These are phyloP conservation scores for Hippophae tibetana DNA, from an alignment of 306 rosid species.

Conservation along the genomic window DNA sequence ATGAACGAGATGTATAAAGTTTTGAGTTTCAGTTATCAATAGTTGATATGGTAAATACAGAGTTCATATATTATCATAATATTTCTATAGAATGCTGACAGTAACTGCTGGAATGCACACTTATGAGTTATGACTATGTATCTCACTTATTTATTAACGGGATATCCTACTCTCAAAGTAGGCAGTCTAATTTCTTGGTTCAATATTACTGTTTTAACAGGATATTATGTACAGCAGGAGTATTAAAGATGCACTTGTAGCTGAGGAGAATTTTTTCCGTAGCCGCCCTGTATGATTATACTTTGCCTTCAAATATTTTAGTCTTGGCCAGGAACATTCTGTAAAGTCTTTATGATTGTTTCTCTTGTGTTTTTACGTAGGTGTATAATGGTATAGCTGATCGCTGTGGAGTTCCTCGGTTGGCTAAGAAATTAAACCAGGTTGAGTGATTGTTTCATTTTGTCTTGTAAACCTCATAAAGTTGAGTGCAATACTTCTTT, in stretches of 20 bases:
- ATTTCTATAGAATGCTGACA: too few species aligned
- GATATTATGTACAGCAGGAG: slow-evolving; percentile 74
- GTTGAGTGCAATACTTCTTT: slow-evolving; percentile 1
- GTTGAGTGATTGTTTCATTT: slow-evolving; percentile 30
- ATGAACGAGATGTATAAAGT: too few species aligned
- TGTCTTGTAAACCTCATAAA: background rate
- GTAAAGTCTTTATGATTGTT: slow-evolving; percentile 7
- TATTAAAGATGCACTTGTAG: slow-evolving; percentile 87
- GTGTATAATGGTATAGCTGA: slow-evolving; percentile 84
- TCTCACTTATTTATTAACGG: background rate
- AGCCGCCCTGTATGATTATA: slow-evolving; percentile 78
- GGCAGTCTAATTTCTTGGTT: slow-evolving; percentile 19
- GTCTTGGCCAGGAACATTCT: slow-evolving; percentile 10
- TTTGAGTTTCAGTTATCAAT: too few species aligned
- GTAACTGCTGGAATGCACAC: too few species aligned
- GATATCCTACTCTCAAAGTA: slow-evolving; percentile 1
- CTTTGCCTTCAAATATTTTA: slow-evolving; percentile 4
- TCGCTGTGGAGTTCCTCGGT: slow-evolving; percentile 90
- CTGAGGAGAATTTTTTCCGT: slow-evolving; percentile 87
- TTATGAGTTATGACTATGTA: background rate
- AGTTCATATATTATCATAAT: too few species aligned
- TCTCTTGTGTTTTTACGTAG: slow-evolving; percentile 32
- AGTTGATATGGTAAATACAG: too few species aligned
- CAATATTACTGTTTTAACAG: slow-evolving; percentile 37
- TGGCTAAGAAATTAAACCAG: slow-evolving; percentile 96